These are phyloP conservation scores for Fraxinus sp. DNA, from an alignment of 305 asterid species.

Conservation along the genomic window DNA sequence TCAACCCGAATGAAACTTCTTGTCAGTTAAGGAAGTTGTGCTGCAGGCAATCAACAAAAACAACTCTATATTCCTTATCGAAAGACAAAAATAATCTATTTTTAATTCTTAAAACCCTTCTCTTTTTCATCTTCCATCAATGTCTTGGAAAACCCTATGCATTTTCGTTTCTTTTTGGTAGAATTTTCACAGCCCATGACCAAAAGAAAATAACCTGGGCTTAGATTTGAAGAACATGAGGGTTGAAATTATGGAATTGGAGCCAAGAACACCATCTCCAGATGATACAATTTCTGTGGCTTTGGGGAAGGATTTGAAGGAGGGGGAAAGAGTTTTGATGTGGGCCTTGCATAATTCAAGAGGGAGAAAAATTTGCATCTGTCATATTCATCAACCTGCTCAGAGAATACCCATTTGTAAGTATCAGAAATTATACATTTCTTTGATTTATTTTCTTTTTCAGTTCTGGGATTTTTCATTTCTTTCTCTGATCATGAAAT, in stretches of 20 bases:
- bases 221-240: slow-evolving; percentile 25
- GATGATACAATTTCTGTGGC: slow-evolving; percentile 62
- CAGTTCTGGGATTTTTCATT: background rate
- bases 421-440: slow-evolving; percentile 11
- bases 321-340: slow-evolving; percentile 46
- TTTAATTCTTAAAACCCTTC: background rate
- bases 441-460: background rate
- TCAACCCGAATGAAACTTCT: background rate
- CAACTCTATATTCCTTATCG: background rate
- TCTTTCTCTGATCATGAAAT: background rate
- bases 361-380: slow-evolving; percentile 55
- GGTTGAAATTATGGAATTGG: slow-evolving; percentile 33
- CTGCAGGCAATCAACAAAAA: background rate
- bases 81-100: background rate
- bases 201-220: slow-evolving; percentile 11
- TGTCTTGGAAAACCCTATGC: background rate
- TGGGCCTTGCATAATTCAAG: slow-evolving; percentile 74
- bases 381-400: slow-evolving; percentile 87
- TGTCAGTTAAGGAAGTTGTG: background rate
- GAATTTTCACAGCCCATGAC: slow-evolving; percentile 29
- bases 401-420: slow-evolving; percentile 67
- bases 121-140: background rate
- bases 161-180: slow-evolving; percentile 23
- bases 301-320: slow-evolving; percentile 72
- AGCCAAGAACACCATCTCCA: slow-evolving; percentile 33